Evolutionary conservation across 768 basidiomycete genomes (phyloP), one percentile per base, ranked within the genome.

Genomic region (Ramaria rubella): DNA sequence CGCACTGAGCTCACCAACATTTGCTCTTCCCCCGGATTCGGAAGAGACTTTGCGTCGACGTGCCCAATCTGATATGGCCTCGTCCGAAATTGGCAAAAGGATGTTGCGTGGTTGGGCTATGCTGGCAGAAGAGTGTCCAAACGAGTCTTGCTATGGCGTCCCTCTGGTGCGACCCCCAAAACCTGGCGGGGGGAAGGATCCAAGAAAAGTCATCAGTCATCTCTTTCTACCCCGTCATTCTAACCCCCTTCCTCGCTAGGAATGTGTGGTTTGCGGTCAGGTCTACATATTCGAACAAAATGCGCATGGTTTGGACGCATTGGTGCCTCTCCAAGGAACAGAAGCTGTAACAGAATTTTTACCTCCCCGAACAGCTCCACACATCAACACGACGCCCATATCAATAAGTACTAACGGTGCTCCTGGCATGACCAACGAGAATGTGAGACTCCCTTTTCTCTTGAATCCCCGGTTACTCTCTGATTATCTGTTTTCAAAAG

Each of bases 71-170:
- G 90, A 94, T 66, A 72, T 69, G 38, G 91, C 92, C 15, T 89
- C 90, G 2, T 70, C 82, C 50, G 86, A 87, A 64, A 88, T 94
- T 29, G 92, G 87, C 43, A 84, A 80, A 60, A 79, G 82, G 24
- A 73, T 94, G 58, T 70, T 94, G 45, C 83, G 81, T 63, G 91
- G 87, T 38, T 94, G 89, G 88, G 82, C 91, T 0, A 89, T 94
- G 87, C 75, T 94, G n/a, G 88, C 78, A 23, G 89, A 93, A 34
- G 89, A 91, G 70, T 94, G 92, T 64, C 81, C 82, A 0, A 86
- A 81, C 62, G 61, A 66, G 4, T 67, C 70, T 23, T 94, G 92
- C 65, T 85, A 82, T 68, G 90, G 90, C 12, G 75, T 92, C 5
- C 92, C 91, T n/a, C 80, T 94, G 14, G 85, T 93, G 58, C 75